Percentiles rank a stretch among this genome's conserved stretches.
phyloP scores from a whole-genome alignment of 1,139 yeast species.

The Hanseniaspora gamundiae region DNA sequence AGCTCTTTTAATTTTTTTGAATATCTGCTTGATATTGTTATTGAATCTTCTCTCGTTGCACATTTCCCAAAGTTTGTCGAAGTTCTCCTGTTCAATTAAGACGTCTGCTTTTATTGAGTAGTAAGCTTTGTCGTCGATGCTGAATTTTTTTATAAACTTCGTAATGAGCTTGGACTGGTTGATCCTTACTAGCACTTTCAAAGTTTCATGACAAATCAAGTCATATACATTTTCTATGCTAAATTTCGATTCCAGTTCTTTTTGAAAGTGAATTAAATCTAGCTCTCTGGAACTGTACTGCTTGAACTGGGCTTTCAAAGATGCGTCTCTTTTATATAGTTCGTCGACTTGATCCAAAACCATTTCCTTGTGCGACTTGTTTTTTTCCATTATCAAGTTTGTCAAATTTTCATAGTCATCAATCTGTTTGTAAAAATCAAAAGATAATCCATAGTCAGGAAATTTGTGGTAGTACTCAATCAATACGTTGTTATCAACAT shows the following conservation, averaged over 20 bases:
- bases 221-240: constrained; percentile 38
- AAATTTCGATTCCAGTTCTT: constrained; percentile 41
- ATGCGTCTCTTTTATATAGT: constrained; percentile 15
- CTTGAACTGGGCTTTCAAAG: constrained; percentile 19
- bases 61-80: constrained; percentile 46
- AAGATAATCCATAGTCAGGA: constrained; percentile 28
- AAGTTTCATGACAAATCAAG: constrained; percentile 43
- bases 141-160: constrained; percentile 48
- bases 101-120: constrained; percentile 47
- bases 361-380: constrained; percentile 11
- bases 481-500: constrained; percentile 28
- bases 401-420: constrained; percentile 40
- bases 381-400: constrained; percentile 25
- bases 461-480: constrained; percentile 33
- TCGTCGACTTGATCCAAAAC: constrained; percentile 22
- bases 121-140: constrained; percentile 48
- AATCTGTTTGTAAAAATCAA: constrained; percentile 48
- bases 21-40: constrained; percentile 34
- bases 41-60: constrained; percentile 39
- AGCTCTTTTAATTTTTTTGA: constrained; percentile 13
- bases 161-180: constrained; percentile 49
- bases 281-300: constrained; percentile 37
- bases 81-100: constrained; percentile 40
- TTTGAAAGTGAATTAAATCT: constrained; percentile 40
- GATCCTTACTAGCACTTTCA: constrained; percentile 40